phyloP scores from a whole-genome alignment of 805 yeast genomes.

The Ogataea pini region DNA sequence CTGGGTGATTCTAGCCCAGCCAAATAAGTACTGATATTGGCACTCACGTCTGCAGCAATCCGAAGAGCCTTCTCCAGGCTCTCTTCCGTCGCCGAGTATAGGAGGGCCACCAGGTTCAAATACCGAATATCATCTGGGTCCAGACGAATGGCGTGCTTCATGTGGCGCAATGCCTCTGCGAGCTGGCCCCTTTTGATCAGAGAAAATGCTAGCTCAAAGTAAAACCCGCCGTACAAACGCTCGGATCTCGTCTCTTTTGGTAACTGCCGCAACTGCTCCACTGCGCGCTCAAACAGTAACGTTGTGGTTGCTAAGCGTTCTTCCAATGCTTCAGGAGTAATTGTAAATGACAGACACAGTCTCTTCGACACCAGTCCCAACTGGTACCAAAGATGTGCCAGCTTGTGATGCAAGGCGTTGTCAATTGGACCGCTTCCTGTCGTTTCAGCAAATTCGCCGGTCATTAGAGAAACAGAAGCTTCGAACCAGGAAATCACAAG shows the following conservation, averaged over 20 bases:
- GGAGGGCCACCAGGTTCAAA: conserved; percentile 66
- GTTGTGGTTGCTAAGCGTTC: conserved; percentile 12
- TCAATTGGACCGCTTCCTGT: conserved; percentile 21
- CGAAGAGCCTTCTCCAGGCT: conserved; percentile 33
- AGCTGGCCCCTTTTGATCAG: conserved; percentile 46
- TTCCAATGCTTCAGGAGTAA: conserved; percentile 13
- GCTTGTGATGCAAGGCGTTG: conserved; percentile 22
- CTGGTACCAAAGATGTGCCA: conserved; percentile 28
- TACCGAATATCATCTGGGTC: conserved; percentile 58
- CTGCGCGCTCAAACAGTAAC: conserved; percentile 14
- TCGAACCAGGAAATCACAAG: conserved; percentile 22
- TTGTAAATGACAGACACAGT: conserved; percentile 16
- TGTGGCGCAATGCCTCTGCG: conserved; percentile 43
- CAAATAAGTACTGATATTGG: conserved; percentile 33
- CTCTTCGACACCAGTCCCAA: conserved; percentile 27
- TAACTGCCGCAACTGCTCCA: conserved; percentile 8
- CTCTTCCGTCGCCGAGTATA: conserved; percentile 63
- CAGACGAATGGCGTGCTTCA: conserved; percentile 48
- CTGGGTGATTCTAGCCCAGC: conserved; percentile 45
- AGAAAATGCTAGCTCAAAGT: conserved; percentile 49
- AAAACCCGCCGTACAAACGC: conserved; percentile 27
- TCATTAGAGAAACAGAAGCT: conserved; percentile 11
- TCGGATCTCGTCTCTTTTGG: conserved; percentile 17
- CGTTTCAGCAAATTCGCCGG: conserved; percentile 8
- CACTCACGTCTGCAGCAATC: conserved; percentile 57